Percentiles rank a stretch among this genome's conserved stretches.
Evolutionary conservation across 192 early-diverging fungal species (phyloP).

Genomic region (Podila epigama): DNA sequence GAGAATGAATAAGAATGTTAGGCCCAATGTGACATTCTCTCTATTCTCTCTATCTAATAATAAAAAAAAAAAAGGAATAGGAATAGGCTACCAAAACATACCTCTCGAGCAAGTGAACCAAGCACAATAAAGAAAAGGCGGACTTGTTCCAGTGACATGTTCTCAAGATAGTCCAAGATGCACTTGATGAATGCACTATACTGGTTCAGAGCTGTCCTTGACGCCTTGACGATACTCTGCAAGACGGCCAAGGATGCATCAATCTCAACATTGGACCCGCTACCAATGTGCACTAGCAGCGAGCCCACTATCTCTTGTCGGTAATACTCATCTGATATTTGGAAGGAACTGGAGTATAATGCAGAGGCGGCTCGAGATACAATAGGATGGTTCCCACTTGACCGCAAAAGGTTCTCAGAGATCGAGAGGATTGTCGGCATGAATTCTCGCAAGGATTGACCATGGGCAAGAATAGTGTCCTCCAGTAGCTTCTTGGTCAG

Average conservation of each 20-base stretch:
- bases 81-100: background rate
- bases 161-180: conserved; percentile 76
- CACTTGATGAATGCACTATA: conserved; percentile 77
- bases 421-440: conserved; percentile 63
- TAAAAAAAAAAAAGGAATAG: background rate
- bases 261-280: conserved; percentile 66
- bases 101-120: conserved; percentile 66
- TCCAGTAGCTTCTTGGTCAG: conserved; percentile 53
- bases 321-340: conserved; percentile 68
- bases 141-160: conserved; percentile 67
- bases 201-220: conserved; percentile 59
- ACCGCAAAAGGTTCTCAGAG: conserved; percentile 64
- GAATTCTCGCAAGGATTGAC: conserved; percentile 53
- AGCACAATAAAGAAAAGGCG: conserved; percentile 72
- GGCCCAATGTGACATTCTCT: no score
- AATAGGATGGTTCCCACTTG: conserved; percentile 53
- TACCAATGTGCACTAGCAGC: conserved; percentile 81
- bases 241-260: conserved; percentile 67
- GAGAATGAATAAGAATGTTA: background rate
- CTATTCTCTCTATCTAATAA: no score
- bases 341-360: conserved; percentile 61
- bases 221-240: conserved; percentile 57
- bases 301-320: conserved; percentile 82
- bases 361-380: conserved; percentile 52
- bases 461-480: conserved; percentile 57